These are phyloP conservation scores for Wickerhamiella vanderwaltii DNA, from an alignment of 805 yeast genomes.

Conservation along the genomic window DNA sequence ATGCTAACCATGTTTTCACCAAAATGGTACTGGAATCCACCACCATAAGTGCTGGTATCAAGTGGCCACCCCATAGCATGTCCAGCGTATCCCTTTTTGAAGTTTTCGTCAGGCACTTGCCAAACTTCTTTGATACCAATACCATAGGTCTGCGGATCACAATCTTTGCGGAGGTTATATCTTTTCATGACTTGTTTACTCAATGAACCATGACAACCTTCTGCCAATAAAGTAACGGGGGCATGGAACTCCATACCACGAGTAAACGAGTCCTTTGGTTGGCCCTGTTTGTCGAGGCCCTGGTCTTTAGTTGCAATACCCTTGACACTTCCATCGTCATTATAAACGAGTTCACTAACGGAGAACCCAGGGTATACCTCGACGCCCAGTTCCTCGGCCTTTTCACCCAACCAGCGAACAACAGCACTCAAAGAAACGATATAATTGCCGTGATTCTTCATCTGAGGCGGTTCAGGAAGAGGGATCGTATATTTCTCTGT, in stretches of 20 bases:
- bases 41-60: constrained; percentile 67
- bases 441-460: constrained; percentile 73
- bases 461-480: constrained; percentile 87
- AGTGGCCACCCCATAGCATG: constrained; percentile 90
- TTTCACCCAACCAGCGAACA: constrained; percentile 68
- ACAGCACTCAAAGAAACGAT: constrained; percentile 75
- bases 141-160: constrained; percentile 81
- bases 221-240: constrained; percentile 78
- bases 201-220: constrained; percentile 97
- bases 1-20: constrained; percentile 86
- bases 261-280: constrained; percentile 74
- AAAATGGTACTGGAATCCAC: constrained; percentile 95
- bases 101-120: constrained; percentile 80
- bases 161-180: constrained; percentile 51
- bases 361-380: constrained; percentile 87
- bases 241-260: constrained; percentile 97
- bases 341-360: constrained; percentile 65
- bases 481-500: constrained; percentile 50
- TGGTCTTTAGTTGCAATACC: constrained; percentile 93
- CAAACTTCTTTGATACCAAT: constrained; percentile 93
- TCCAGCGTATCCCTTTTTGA: constrained; percentile 64
- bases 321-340: constrained; percentile 43
- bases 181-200: constrained; percentile 63
- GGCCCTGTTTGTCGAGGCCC: constrained; percentile 68
- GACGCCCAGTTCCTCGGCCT: constrained; percentile 88